phyloP scores from a whole-genome alignment of 257 asterid species.

The Knoxia roxburghii region DNA sequence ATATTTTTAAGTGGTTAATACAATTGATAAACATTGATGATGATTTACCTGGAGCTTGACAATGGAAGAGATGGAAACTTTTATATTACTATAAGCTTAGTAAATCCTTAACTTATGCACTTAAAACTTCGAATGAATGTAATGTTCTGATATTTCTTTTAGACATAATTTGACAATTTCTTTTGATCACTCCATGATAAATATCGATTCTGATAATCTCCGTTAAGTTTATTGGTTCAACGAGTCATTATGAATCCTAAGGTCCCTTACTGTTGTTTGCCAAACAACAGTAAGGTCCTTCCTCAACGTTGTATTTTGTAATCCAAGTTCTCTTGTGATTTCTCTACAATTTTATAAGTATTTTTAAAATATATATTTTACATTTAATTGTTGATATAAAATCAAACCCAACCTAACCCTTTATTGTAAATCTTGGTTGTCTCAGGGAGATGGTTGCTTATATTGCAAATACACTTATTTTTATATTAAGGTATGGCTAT shows the following conservation, averaged over 20 bases:
- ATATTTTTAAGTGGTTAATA: neutral
- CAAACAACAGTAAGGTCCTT: too few species aligned
- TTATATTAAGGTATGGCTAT: slow-evolving; percentile 74
- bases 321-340: neutral
- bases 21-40: neutral
- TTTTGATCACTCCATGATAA: neutral
- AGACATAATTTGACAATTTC: neutral
- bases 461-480: slow-evolving; percentile 90
- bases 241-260: neutral
- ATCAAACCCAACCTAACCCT: slow-evolving; percentile 8
- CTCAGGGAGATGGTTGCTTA: slow-evolving; percentile 98
- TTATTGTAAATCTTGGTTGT: slow-evolving; percentile 28
- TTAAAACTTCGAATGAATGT: neutral
- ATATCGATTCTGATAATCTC: neutral
- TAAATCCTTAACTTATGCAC: neutral
- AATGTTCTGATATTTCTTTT: neutral
- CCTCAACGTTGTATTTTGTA: too few species aligned
- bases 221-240: neutral
- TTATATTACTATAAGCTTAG: neutral
- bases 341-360: neutral
- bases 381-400: neutral
- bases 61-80: neutral
- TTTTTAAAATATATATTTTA: neutral
- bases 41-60: neutral
- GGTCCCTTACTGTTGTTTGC: neutral